Evolutionary conservation across 345 rosid species (phyloP), one percentile per base, ranked within the genome.

Genomic region (Reutealis trisperma): DNA sequence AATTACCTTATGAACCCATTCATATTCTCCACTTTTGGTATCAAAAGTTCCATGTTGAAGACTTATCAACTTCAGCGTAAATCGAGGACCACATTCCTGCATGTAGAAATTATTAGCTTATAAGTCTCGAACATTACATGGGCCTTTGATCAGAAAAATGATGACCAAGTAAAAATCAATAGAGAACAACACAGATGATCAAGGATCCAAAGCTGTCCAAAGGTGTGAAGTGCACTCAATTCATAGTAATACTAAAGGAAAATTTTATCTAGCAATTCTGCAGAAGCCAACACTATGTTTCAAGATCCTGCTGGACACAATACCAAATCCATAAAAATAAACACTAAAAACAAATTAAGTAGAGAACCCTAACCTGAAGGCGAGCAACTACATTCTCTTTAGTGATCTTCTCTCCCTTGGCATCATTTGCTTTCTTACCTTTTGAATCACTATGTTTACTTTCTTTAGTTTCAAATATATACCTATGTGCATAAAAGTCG

Each of bases 1-100:
- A 78, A 59, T 13, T 85, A 91, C 97, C 94, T 93, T 94, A 79
- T 96, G 97, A 85, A 91, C 99, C 99, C 98, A 92, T 85, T 93
- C 98, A 51, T 83, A 92, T 81, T 96, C 99, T 10, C 95, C 97
- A 0, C 94, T 92, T 85, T 83, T 89, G 24, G 95, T 85, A 76
- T 92, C 97, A 64, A 96, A 96, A 1, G 97, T 93, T 83, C 98
- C 98, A 77, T 96, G 94, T 81, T 93, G 98, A 75, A 96, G 84
- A 61, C 88, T 91, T 70, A 84, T 79, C 72, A 93, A 85, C 85
- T 96, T 96, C 57, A 96, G 83, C 11, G 97, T 92, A 77, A 93
- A 93, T 67, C 90, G 86, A 67, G 99, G 99, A 63, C 98, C 98
- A 45, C 98, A 96, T 71, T 96, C 97, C 98, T 92, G 57, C 72